Conservation (phyloP, 257 asterid species). For the Scutellaria barbata region DNA sequence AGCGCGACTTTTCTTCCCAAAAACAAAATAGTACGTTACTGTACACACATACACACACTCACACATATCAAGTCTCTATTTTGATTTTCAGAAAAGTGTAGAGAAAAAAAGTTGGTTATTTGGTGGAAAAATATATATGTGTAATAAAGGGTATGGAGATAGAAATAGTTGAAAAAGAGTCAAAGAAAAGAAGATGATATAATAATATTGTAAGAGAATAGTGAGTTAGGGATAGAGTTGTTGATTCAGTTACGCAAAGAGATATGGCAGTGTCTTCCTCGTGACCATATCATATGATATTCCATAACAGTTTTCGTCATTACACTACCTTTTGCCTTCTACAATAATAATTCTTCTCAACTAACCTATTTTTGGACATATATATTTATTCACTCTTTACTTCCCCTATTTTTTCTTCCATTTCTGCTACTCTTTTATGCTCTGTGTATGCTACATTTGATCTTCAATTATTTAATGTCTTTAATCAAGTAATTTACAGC, state of each 20-base stretch:
- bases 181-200: too few relatives aligned
- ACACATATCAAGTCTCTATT: slow-evolving; percentile 4
- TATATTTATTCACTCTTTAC: neutral
- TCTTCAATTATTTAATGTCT: too few relatives aligned
- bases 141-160: too few relatives aligned
- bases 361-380: neutral
- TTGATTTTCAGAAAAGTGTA: neutral
- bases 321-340: slow-evolving; percentile 14
- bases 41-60: neutral
- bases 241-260: slow-evolving; percentile 40
- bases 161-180: too few relatives aligned
- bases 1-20: slow-evolving; percentile 7
- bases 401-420: neutral
- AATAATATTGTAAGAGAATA: neutral
- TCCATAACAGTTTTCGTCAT: slow-evolving; percentile 43
- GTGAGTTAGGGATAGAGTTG: slow-evolving; percentile 2
- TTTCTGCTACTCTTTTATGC: neutral
- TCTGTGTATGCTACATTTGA: neutral
- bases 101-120: neutral
- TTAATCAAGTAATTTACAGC: too few relatives aligned
- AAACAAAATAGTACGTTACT: slow-evolving; percentile 30
- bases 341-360: slow-evolving; percentile 18
- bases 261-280: slow-evolving; percentile 43
- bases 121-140: too few relatives aligned
- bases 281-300: slow-evolving; percentile 35